phyloP scores from a whole-genome alignment of 495 filamentous ascomycete genomes.

The Pyrenula massariospora region DNA sequence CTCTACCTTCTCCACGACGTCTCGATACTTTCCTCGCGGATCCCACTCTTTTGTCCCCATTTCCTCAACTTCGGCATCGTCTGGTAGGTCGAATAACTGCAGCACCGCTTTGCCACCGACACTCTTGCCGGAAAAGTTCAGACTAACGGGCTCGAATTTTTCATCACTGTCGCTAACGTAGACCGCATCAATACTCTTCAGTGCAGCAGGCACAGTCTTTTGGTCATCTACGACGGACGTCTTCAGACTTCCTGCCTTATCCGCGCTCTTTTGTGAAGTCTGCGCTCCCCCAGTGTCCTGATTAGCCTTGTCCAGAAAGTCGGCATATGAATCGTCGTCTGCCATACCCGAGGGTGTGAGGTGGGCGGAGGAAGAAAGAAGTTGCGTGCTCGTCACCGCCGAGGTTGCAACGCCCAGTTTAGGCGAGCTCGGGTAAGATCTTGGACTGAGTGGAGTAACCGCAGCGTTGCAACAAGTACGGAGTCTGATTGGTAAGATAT shows the following conservation, averaged over 20 bases:
- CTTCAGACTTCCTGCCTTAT: slow-evolving; percentile 15
- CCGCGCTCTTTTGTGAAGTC: slow-evolving; percentile 7
- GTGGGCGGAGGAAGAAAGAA: slow-evolving; percentile 2
- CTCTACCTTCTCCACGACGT: slow-evolving; percentile 38
- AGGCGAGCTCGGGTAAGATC: no score
- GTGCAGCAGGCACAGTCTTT: slow-evolving; percentile 35
- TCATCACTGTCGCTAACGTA: slow-evolving; percentile 78
- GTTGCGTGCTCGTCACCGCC: no score
- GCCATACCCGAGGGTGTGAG: slow-evolving; percentile 35
- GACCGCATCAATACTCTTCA: slow-evolving; percentile 47
- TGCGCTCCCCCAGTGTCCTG: slow-evolving; percentile 42
- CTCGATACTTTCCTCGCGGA: slow-evolving; percentile 42
- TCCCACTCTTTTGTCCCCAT: slow-evolving; percentile 50
- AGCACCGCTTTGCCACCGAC: slow-evolving; percentile 35
- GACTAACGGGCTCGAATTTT: slow-evolving; percentile 62
- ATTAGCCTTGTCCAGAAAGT: slow-evolving; percentile 80
- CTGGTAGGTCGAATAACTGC: slow-evolving; percentile 39
- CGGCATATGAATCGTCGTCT: slow-evolving; percentile 67
- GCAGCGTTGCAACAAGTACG: no score
- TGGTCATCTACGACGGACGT: slow-evolving; percentile 29
- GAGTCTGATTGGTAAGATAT: no score
- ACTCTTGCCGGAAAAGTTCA: slow-evolving; percentile 38
- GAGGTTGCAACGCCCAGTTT: no score
- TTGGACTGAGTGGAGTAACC: no score
- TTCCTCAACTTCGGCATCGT: slow-evolving; percentile 37